Evolutionary conservation across 192 early-diverging fungal species (phyloP).

Genomic region (Anaeromyces robustus): DNA sequence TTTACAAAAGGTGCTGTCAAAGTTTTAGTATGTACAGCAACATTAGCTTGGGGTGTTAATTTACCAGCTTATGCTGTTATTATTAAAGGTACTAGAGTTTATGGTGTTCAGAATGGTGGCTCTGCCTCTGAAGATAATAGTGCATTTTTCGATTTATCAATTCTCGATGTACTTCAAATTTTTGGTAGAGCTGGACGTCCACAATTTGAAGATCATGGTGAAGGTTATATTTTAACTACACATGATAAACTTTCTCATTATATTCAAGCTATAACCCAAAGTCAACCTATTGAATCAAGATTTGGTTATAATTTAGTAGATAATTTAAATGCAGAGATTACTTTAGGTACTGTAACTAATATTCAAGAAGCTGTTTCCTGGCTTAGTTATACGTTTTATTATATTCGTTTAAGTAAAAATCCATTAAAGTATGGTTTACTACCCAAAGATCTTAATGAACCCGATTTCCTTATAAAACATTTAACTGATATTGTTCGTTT

Average conservation of each 20-base stretch:
- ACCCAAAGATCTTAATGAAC: conserved; percentile 55
- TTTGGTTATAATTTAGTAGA: conserved; percentile 77
- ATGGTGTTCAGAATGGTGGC: conserved; percentile 75
- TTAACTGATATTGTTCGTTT: conserved; percentile 63
- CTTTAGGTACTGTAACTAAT: conserved; percentile 86
- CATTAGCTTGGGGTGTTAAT: conserved; percentile 98
- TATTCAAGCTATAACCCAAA: conserved; percentile 82
- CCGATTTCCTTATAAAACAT: conserved; percentile 60
- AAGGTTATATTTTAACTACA: conserved; percentile 32
- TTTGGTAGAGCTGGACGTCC: conserved; percentile 96
- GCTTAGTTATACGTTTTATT: conserved; percentile 95
- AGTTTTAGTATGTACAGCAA: conserved; percentile 92
- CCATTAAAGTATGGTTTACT: conserved; percentile 85
- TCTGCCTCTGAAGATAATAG: not conserved
- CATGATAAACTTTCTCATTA: conserved; percentile 90
- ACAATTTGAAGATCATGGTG: conserved; percentile 14
- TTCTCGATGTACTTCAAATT: conserved; percentile 98
- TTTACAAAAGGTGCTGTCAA: conserved; percentile 64
- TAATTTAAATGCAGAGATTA: conserved; percentile 95
- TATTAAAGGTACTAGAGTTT: conserved; percentile 96
- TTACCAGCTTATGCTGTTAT: conserved; percentile 95
- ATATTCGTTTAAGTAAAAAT: conserved; percentile 89
- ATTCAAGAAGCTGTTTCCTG: conserved; percentile 89
- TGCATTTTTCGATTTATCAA: conserved; percentile 82
- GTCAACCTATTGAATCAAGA: conserved; percentile 89